Percentiles rank a stretch among this genome's conserved stretches.
phyloP scores from a whole-genome alignment of 2,329 filamentous ascomycete species.

The Pseudogymnoascus sp. region DNA sequence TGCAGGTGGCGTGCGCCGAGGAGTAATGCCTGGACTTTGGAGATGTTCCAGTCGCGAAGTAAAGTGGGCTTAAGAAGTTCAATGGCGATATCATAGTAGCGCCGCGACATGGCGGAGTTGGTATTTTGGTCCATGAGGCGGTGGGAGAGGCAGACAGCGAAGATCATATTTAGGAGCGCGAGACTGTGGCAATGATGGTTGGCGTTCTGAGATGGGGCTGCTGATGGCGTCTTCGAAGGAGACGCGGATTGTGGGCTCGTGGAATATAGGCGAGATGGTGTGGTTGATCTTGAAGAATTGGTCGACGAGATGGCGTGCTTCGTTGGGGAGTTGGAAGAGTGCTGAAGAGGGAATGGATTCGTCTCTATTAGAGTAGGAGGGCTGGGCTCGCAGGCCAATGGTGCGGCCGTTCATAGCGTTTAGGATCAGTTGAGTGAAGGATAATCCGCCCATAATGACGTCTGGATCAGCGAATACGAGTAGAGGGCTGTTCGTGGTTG shows the following conservation, averaged over 20 bases:
- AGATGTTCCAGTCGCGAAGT: no score
- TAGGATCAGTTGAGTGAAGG: slow-evolving; percentile 17
- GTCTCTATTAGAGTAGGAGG: no score
- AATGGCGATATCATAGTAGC: no score
- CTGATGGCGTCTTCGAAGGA: neutral
- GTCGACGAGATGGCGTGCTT: neutral
- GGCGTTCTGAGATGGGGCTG: neutral
- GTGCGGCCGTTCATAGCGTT: slow-evolving; percentile 16
- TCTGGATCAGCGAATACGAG: no score
- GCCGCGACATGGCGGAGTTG: no score
- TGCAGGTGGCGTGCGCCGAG: no score
- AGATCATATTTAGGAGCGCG: slow-evolving; percentile 10
- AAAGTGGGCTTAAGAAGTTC: no score
- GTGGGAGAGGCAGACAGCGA: neutral
- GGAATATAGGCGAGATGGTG: neutral
- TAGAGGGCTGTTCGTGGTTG: no score
- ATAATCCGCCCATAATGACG: no score
- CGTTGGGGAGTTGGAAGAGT: neutral
- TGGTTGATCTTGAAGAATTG: neutral
- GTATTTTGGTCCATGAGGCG: no score
- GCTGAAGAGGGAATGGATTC: no score
- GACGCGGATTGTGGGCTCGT: neutral
- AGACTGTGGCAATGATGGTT: neutral
- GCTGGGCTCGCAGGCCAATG: neutral
- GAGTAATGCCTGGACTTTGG: no score